Evolutionary conservation across 805 yeast genomes (phyloP).

Genomic region (Hanseniaspora osmophila): DNA sequence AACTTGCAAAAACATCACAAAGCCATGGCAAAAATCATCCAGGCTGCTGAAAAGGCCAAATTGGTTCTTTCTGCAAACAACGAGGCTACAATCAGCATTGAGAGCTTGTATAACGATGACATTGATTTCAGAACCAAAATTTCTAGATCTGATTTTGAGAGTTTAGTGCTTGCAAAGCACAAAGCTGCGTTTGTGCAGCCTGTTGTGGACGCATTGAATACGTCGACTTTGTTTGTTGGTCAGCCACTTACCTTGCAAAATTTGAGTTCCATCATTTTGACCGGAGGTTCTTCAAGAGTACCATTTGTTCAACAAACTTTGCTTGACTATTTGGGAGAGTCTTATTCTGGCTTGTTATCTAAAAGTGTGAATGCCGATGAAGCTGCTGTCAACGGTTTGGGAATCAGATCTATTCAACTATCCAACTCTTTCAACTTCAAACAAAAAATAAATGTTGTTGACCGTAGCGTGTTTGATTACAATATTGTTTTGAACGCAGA

Average conservation of each 20-base stretch:
- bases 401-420: constrained; percentile 66
- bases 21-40: constrained; percentile 54
- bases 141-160: constrained; percentile 74
- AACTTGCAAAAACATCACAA: constrained; percentile 36
- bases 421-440: constrained; percentile 55
- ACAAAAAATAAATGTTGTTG: constrained; percentile 41
- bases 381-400: constrained; percentile 79
- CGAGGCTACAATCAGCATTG: constrained; percentile 67
- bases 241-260: constrained; percentile 18
- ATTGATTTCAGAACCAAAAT: constrained; percentile 54
- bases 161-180: constrained; percentile 1
- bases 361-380: constrained; percentile 93
- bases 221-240: constrained; percentile 32
- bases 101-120: constrained; percentile 50
- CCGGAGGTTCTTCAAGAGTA: constrained; percentile 86
- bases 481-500: constrained; percentile 22
- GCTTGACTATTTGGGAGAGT: constrained; percentile 36
- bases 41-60: constrained; percentile 82
- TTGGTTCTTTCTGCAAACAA: constrained; percentile 73
- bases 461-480: constrained; percentile 38
- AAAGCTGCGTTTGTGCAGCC: constrained; percentile 27
- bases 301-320: constrained; percentile 70
- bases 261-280: constrained; percentile 54
- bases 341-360: constrained; percentile 34
- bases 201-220: constrained; percentile 34